phyloP scores from a whole-genome alignment of 2,329 filamentous ascomycete genomes.

The Paecilomyces sp. region DNA sequence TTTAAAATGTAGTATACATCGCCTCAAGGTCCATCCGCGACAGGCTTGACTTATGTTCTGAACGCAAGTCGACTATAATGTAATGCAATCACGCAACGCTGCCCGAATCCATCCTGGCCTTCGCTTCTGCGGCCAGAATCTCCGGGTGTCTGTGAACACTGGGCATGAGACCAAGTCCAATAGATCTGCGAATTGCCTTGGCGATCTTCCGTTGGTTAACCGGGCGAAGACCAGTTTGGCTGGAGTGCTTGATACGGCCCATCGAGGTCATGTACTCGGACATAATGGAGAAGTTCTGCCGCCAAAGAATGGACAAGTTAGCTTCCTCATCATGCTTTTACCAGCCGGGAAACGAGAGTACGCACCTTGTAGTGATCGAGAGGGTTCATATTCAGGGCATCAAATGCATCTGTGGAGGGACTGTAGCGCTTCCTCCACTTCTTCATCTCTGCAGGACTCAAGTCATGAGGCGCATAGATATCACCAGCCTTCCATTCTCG shows the following conservation, averaged over 20 bases:
- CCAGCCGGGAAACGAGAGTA: slow-evolving; percentile 6
- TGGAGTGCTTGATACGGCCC: slow-evolving; percentile 75
- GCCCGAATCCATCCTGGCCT: slow-evolving; percentile 17
- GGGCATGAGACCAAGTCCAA: slow-evolving; percentile 87
- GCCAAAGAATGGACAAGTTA: slow-evolving; percentile 5
- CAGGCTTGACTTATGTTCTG: not conserved
- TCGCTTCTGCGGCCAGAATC: slow-evolving; percentile 48
- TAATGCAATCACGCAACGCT: not conserved
- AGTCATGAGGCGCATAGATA: slow-evolving; percentile 83
- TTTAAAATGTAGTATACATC: not conserved
- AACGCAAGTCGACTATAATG: not conserved
- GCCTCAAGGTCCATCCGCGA: not conserved
- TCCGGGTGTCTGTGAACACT: slow-evolving; percentile 86
- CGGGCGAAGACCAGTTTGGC: slow-evolving; percentile 69
- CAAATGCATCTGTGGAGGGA: slow-evolving; percentile 64
- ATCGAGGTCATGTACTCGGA: slow-evolving; percentile 79
- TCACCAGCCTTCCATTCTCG: slow-evolving; percentile 72
- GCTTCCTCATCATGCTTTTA: slow-evolving; percentile 1
- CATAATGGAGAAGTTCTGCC: slow-evolving; percentile 84
- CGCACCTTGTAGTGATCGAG: slow-evolving; percentile 78
- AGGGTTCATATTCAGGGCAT: slow-evolving; percentile 72
- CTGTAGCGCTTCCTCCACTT: slow-evolving; percentile 63
- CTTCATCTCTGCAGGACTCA: slow-evolving; percentile 67
- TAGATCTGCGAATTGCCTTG: slow-evolving; percentile 81
- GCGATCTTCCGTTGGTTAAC: slow-evolving; percentile 90